These are phyloP conservation scores for Mycena filopes DNA, from an alignment of 768 basidiomycete species.

Conservation along the genomic window DNA sequence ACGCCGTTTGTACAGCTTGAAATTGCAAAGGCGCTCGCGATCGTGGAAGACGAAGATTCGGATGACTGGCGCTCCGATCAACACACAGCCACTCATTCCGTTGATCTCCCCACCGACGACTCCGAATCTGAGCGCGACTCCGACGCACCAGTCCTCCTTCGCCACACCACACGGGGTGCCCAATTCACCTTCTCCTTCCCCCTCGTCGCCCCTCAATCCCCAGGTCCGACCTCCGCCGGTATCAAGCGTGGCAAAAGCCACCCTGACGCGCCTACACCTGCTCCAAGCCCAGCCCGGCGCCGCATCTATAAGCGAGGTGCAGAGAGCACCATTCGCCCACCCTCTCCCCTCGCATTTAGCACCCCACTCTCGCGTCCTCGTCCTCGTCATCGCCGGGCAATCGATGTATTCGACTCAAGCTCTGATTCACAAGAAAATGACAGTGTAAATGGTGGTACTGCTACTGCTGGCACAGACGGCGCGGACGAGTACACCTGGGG, in stretches of 20 bases:
- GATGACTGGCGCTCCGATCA: conserved; percentile 5
- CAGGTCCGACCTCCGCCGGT: background rate
- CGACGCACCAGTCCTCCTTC: background rate
- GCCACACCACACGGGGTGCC: background rate
- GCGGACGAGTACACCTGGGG: no score
- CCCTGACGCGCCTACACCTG: no score
- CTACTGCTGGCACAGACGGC: no score
- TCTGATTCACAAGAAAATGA: no score
- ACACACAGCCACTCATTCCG: background rate
- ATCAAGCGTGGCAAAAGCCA: conserved; percentile 6
- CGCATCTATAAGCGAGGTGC: conserved; percentile 5
- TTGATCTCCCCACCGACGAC: background rate
- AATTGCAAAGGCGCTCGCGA: background rate
- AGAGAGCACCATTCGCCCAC: background rate
- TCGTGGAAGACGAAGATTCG: conserved; percentile 5
- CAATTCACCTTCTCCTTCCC: conserved; percentile 11
- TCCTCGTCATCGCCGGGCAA: background rate
- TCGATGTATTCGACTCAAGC: background rate
- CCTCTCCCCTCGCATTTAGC: background rate
- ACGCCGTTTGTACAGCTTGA: background rate
- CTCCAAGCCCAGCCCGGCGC: background rate
- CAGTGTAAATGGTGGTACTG: no score
- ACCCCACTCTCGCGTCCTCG: background rate
- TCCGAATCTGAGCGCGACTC: background rate
- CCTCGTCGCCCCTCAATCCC: background rate